Conservation (phyloP, 371 early-diverging fungal genomes). For the Apophysomyces trapeziformis region DNA sequence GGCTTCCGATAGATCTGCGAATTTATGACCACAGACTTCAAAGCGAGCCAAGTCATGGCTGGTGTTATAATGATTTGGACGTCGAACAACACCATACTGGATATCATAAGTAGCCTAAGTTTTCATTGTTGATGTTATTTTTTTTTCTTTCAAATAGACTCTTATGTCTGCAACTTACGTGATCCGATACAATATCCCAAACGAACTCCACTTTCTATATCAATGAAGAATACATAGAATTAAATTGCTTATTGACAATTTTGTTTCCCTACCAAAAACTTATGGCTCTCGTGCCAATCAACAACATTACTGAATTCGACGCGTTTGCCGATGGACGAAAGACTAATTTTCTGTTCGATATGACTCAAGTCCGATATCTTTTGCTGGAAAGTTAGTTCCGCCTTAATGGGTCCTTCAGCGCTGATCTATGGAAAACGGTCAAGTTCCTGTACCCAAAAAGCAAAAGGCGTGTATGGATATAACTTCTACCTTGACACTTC, state of each 20-base stretch:
- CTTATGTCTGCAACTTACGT: constrained; percentile 34
- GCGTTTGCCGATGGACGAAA: constrained; percentile 62
- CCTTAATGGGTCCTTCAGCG: constrained; percentile 41
- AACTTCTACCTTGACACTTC: constrained; percentile 25
- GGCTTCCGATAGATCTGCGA: constrained; percentile 91
- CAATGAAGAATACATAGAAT: not conserved
- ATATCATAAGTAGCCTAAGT: constrained; percentile 91
- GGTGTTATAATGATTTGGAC: constrained; percentile 95
- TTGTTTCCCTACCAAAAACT: constrained; percentile 62
- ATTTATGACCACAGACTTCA: constrained; percentile 90
- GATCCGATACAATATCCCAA: constrained; percentile 82
- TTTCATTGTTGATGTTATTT: no score
- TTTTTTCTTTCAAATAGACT: not conserved
- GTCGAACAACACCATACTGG: constrained; percentile 88
- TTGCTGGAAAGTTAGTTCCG: constrained; percentile 70
- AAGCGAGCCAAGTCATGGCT: constrained; percentile 88
- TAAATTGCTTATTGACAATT: not conserved
- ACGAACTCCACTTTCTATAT: constrained; percentile 89
- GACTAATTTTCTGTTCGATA: constrained; percentile 75
- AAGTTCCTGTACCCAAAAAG: not conserved
- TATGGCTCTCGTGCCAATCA: constrained; percentile 92
- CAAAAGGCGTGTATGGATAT: not conserved
- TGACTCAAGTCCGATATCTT: constrained; percentile 67
- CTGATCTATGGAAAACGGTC: constrained; percentile 23
- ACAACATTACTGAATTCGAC: constrained; percentile 88